Evolutionary conservation across 1,139 yeast species (phyloP), one percentile per base, ranked within the genome.

Genomic region (Sugiyamaella pinicola): DNA sequence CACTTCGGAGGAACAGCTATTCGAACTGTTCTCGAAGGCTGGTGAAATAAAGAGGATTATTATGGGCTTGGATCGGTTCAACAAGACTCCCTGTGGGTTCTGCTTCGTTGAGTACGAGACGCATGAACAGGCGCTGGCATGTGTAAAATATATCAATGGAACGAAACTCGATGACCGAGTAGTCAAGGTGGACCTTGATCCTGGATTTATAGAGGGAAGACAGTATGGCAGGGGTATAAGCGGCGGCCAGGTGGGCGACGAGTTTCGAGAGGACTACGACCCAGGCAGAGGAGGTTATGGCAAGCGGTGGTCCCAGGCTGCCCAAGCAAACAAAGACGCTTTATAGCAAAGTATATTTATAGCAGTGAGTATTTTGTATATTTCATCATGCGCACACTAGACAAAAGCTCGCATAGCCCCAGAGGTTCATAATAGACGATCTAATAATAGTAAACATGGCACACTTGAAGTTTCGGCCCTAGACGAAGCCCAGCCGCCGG

Each of bases 41-140:
- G 99, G 98, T 1, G 74, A 79, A 10, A 83, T 91, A 34, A 82
- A 82, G 58, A 77, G 86, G 62, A 87, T 90, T 43, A 83, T 91
- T 55, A 91, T 93, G 98, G 99, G 99, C 0, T 77, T 91, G 49
- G 97, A 91, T 66, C 78, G 96, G 57, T 84, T 84, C 66, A 85
- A 86, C 60, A 82, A 84, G 64, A 89, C 96, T 0, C 98, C 98
- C 0, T 90, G 98, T 67, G 98, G 98, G 29, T 93, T 93, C 70
- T 90, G 97, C 66, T 91, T 91, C 69, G 90, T 91, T 31, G 85
- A 88, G 44, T 93, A 84, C 68, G 78, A 78, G 52, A 70, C 75
- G 10, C 84, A 84, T 52, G 77, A 77, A 45, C 90, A 87, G 48
- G 89, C 96, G 0, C 74, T 89, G 43, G 82, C 85, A 60, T 87